A percentile compares a stretch with the other conserved stretches of the same genome.
phyloP scores from a whole-genome alignment of 441 rosid genomes.

The Euphorbia celastroides region DNA sequence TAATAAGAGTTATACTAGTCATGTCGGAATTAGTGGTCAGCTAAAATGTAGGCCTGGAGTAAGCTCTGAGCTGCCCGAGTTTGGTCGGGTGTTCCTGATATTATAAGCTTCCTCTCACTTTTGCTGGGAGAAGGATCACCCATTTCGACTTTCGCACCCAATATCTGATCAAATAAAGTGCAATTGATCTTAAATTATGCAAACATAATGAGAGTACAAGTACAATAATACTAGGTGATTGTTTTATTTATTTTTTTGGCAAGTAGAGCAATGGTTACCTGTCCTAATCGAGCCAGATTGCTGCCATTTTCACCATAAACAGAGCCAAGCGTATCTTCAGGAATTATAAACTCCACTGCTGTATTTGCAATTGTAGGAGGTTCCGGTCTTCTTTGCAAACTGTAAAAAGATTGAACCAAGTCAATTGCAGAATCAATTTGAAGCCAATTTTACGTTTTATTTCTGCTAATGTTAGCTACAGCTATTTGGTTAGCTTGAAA shows the following conservation, averaged over 20 bases:
- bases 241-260: no score
- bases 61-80: conserved; percentile 45
- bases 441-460: background rate
- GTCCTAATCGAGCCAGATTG: conserved; percentile 74
- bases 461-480: background rate
- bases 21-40: conserved; percentile 11
- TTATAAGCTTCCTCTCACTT: conserved; percentile 55
- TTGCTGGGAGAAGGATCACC: conserved; percentile 66
- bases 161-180: conserved; percentile 51
- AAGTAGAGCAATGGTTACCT: conserved; percentile 38
- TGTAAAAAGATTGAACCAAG: background rate
- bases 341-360: conserved; percentile 63
- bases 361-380: conserved; percentile 68
- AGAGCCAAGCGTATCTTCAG: conserved; percentile 62
- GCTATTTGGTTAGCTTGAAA: background rate
- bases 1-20: background rate
- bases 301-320: conserved; percentile 77
- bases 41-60: conserved; percentile 41
- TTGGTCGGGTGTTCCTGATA: conserved; percentile 48
- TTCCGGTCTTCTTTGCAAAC: conserved; percentile 42
- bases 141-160: conserved; percentile 88
- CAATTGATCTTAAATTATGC: background rate
- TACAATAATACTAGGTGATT: background rate
- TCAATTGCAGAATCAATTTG: background rate
- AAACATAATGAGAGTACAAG: background rate